Evolutionary conservation across 805 yeast genomes (phyloP), one percentile per base, ranked within the genome.

Genomic region (Saccharomycopsis olivae): DNA sequence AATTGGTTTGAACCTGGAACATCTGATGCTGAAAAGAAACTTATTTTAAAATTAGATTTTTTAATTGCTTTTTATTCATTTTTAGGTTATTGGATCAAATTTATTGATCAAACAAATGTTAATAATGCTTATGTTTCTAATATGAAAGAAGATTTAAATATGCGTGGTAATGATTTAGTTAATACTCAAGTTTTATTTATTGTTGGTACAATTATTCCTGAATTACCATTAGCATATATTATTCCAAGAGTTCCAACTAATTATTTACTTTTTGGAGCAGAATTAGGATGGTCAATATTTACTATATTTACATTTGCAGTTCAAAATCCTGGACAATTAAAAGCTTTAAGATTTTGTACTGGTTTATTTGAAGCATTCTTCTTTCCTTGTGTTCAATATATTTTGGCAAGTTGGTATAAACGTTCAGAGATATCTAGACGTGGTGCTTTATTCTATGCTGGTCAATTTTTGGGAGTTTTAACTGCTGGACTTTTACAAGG

Each of bases 331-430:
- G 57, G 61, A 2, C 73, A 72, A 36, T 58, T 83, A 29, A 70
- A 74, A 54, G 85, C 71, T 1, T 57, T 76, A 32, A 60, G 92
- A 38, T 81, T 81, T 50, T 65, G 81, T 30, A 65, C 80, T 43
- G 88, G 82, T 29, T 70, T 73, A 1, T 75, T 76, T 53, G 92
- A 84, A 54, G 74, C 83, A 3, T 74, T 78, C n/a, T 71, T 65
- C 50, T 66, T 73, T 59, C 81, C 86, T 4, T 75, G 73, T 16
- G 64, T 74, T 41, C 80, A 76, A 49, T 75, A 71, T 48, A 56
- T 74, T 34, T 59, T 69, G 48, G 85, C 83, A 15, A 64, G 73
- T 17, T 75, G 71, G 69, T 73, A 73, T 55, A 64, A 65, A 49
- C 64, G 74, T 36, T 62, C 62, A 39, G 83, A 79, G 57, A 64